A percentile compares a stretch with the other conserved stretches of the same genome.
Evolutionary conservation across 352 stramenopile species (phyloP).

Genomic region (Phytophthora tubulina): DNA sequence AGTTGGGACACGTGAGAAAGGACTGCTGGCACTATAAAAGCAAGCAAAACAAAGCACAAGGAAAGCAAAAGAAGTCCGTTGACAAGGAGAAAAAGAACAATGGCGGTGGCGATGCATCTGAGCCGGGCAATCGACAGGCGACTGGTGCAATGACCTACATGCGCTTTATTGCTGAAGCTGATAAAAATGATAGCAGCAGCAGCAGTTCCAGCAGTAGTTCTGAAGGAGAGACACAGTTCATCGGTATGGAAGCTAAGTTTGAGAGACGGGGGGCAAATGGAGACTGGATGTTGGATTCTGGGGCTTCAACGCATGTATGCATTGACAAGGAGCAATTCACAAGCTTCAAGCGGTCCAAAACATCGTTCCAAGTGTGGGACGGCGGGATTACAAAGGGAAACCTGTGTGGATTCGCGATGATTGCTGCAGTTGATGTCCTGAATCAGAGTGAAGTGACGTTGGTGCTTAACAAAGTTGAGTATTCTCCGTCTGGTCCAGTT

Average conservation of each 20-base stretch:
- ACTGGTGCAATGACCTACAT: conserved; percentile 2
- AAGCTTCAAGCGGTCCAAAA: conserved; percentile 6
- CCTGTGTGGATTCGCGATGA: neutral
- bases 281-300: conserved; percentile 13
- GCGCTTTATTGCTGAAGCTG: conserved; percentile 4
- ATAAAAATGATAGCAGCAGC: conserved; percentile 3
- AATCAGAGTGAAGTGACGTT: neutral
- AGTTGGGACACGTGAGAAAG: neutral
- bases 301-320: conserved; percentile 7
- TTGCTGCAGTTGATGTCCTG: neutral
- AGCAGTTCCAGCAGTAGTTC: conserved; percentile 16
- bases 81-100: neutral
- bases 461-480: neutral
- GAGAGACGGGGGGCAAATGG: neutral
- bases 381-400: neutral
- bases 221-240: neutral
- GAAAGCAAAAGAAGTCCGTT: neutral
- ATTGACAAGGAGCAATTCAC: conserved; percentile 1
- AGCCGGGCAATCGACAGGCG: neutral
- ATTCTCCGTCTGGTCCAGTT: conserved; percentile 4
- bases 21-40: conserved; percentile 12
- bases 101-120: neutral
- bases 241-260: neutral
- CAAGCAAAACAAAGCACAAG: conserved; percentile 1
- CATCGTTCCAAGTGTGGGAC: conserved; percentile 11